Conservation (phyloP, 2,329 filamentous ascomycete species). For the Fusarium sp. region DNA sequence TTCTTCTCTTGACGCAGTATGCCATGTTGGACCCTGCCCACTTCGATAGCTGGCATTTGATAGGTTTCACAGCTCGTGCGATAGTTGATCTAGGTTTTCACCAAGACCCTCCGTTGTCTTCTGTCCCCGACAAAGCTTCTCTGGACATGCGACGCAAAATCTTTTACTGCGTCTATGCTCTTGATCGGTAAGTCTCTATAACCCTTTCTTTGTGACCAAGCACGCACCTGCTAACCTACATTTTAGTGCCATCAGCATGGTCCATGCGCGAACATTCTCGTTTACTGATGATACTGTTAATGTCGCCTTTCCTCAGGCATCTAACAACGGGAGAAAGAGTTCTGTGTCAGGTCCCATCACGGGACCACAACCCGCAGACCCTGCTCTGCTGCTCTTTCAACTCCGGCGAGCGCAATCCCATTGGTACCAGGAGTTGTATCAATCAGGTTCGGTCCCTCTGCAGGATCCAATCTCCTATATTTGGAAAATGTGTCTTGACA, state of each 20-base stretch:
- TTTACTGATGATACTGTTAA: slow-evolving; percentile 90
- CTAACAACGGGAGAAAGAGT: slow-evolving; percentile 54
- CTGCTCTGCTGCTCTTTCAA: slow-evolving; percentile 81
- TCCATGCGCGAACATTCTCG: slow-evolving; percentile 87
- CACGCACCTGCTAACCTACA: slow-evolving; percentile 29
- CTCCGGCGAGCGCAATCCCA: slow-evolving; percentile 86
- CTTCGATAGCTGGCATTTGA: slow-evolving; percentile 93
- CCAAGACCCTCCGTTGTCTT: slow-evolving; percentile 82
- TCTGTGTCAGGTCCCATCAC: slow-evolving; percentile 54
- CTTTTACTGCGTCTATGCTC: slow-evolving; percentile 89
- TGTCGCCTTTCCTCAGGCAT: slow-evolving; percentile 75
- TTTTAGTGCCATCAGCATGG: slow-evolving; percentile 82
- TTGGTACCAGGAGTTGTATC: slow-evolving; percentile 91
- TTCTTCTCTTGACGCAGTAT: slow-evolving; percentile 88
- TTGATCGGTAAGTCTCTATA: slow-evolving; percentile 76
- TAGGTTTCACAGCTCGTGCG: slow-evolving; percentile 88
- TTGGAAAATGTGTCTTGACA: slow-evolving; percentile 78
- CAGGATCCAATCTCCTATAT: slow-evolving; percentile 75
- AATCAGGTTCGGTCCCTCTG: slow-evolving; percentile 75
- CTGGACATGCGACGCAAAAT: slow-evolving; percentile 83
- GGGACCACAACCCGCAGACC: slow-evolving; percentile 65
- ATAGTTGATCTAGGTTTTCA: slow-evolving; percentile 92
- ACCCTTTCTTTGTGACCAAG: not conserved
- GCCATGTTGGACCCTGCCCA: slow-evolving; percentile 89
- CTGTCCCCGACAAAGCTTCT: slow-evolving; percentile 71